These are phyloP conservation scores for Dacryopinax spathularia DNA, from an alignment of 768 basidiomycete genomes.

Conservation along the genomic window DNA sequence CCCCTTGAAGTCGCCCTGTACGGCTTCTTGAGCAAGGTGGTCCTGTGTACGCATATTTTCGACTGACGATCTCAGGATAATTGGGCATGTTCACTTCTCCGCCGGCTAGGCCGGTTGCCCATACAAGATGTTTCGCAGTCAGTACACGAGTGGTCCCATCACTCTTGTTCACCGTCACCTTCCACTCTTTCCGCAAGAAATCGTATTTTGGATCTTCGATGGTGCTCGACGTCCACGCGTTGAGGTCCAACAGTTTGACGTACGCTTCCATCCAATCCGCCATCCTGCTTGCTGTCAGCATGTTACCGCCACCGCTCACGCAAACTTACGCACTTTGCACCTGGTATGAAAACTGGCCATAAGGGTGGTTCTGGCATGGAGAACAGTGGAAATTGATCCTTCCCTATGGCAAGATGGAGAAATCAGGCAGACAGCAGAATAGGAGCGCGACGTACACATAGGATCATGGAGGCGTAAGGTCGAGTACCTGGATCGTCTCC, in stretches of 20 bases:
- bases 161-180: constrained; percentile 21
- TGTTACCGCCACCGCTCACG: neutral
- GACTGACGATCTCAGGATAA: constrained; percentile 28
- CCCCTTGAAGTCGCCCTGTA: constrained; percentile 49
- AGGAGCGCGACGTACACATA: neutral
- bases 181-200: constrained; percentile 22
- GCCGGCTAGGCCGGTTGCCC: constrained; percentile 33
- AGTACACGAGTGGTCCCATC: constrained; percentile 21
- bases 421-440: constrained; percentile 10
- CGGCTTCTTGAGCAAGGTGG: no score
- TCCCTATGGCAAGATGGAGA: constrained; percentile 5
- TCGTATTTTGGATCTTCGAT: constrained; percentile 26
- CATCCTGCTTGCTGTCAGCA: constrained; percentile 24
- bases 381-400: constrained; percentile 12
- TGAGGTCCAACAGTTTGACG: constrained; percentile 28
- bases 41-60: no score
- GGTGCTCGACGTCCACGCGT: constrained; percentile 30
- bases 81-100: constrained; percentile 33
- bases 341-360: constrained; percentile 31
- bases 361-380: constrained; percentile 2
- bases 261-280: constrained; percentile 36
- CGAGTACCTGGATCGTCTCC: constrained; percentile 31
- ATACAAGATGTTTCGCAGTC: constrained; percentile 28
- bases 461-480: constrained; percentile 30
- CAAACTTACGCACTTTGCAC: constrained; percentile 1